phyloP scores from a whole-genome alignment of 2,329 filamentous ascomycete species.

The Akanthomyces lecanii region DNA sequence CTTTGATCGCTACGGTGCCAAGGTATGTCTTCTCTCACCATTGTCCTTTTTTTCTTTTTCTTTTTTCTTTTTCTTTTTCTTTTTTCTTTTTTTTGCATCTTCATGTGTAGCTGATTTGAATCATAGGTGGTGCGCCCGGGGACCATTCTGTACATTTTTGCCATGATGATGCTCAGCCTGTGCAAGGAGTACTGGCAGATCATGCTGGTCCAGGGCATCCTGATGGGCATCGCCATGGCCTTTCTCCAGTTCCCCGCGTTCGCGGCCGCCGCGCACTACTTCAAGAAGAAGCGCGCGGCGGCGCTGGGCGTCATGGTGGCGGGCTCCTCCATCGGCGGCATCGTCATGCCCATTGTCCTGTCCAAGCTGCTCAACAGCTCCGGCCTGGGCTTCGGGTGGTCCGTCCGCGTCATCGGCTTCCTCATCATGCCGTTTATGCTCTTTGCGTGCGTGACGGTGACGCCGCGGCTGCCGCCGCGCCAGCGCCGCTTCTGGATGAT shows the following conservation, averaged over 20 bases:
- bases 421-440: slow-evolving; percentile 44
- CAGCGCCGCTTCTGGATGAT: slow-evolving; percentile 23
- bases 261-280: slow-evolving; percentile 73
- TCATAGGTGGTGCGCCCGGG: slow-evolving; percentile 21
- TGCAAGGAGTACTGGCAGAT: slow-evolving; percentile 51
- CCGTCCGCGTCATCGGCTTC: slow-evolving; percentile 46
- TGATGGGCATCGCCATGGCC: slow-evolving; percentile 55
- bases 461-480: slow-evolving; percentile 50
- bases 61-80: background rate
- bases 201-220: slow-evolving; percentile 51
- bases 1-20: slow-evolving; percentile 22
- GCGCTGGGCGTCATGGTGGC: slow-evolving; percentile 80
- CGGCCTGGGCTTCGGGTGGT: slow-evolving; percentile 47
- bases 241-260: slow-evolving; percentile 53
- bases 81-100: background rate
- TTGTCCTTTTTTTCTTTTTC: background rate
- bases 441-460: slow-evolving; percentile 45
- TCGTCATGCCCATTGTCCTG: slow-evolving; percentile 53
- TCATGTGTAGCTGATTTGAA: too few relatives aligned
- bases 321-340: slow-evolving; percentile 65
- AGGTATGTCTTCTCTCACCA: slow-evolving; percentile 9
- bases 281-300: slow-evolving; percentile 66
- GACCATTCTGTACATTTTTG: slow-evolving; percentile 29
- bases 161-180: slow-evolving; percentile 44
- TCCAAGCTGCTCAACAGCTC: slow-evolving; percentile 41